A percentile compares a stretch with the other conserved stretches of the same genome.
phyloP scores from a whole-genome alignment of 129 eudicot genomes.

The Pseudognaphalium luteoalbum region DNA sequence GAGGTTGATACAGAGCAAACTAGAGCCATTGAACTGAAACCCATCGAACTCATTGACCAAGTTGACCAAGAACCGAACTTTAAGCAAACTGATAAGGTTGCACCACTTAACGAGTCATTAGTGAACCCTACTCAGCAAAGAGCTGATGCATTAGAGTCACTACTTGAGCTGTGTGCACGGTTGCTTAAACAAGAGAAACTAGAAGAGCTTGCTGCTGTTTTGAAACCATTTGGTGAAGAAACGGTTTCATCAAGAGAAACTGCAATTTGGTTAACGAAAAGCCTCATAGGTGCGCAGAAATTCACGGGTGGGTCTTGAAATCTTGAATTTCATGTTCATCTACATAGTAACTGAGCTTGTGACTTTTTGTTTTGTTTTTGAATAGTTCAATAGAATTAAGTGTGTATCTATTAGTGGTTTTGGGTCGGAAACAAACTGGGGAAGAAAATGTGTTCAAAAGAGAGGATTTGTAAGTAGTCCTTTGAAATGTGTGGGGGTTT shows the following conservation, averaged over 20 bases:
- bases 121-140: slow-evolving; percentile 53
- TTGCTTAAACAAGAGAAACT: slow-evolving; percentile 75
- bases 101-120: slow-evolving; percentile 33
- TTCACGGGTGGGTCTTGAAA: slow-evolving; percentile 41
- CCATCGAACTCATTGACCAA: slow-evolving; percentile 20
- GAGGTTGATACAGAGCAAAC: slow-evolving; percentile 45
- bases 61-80: slow-evolving; percentile 26
- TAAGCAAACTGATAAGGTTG: slow-evolving; percentile 31
- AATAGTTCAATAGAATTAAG: slow-evolving; percentile 16
- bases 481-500: slow-evolving; percentile 29
- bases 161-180: slow-evolving; percentile 86
- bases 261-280: slow-evolving; percentile 95
- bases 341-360: background rate
- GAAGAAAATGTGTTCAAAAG: slow-evolving; percentile 12
- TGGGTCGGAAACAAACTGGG: slow-evolving; percentile 30
- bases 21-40: slow-evolving; percentile 27
- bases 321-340: background rate
- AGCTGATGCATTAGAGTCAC: slow-evolving; percentile 83
- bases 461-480: slow-evolving; percentile 33
- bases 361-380: slow-evolving; percentile 8
- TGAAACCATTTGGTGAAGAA: slow-evolving; percentile 92
- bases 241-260: slow-evolving; percentile 94
- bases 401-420: slow-evolving; percentile 28
- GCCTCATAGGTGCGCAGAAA: slow-evolving; percentile 73
- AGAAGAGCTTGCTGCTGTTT: slow-evolving; percentile 87